These are phyloP conservation scores for Verticillium albo-atrum DNA, from an alignment of 2,329 filamentous ascomycete species.

Conservation along the genomic window DNA sequence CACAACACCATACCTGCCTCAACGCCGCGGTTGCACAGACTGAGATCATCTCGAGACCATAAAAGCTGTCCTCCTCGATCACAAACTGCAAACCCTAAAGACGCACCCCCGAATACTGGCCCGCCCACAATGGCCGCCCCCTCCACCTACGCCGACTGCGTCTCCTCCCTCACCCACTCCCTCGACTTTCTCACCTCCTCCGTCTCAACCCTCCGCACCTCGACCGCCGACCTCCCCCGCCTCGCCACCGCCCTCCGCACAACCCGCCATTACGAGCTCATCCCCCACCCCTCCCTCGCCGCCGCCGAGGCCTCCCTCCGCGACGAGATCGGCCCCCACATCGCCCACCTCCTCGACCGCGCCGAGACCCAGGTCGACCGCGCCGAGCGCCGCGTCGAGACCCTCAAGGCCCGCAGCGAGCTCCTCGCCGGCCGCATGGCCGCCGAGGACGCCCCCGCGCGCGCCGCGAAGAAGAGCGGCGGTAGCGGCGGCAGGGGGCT, in stretches of 20 bases:
- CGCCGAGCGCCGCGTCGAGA: constrained; percentile 76
- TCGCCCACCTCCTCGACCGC: constrained; percentile 71
- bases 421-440: constrained; percentile 69
- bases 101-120: not conserved
- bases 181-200: constrained; percentile 58
- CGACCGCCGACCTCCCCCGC: constrained; percentile 54
- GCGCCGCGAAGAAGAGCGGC: constrained; percentile 14
- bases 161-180: constrained; percentile 55
- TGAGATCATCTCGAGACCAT: no score
- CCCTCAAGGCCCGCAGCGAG: constrained; percentile 76
- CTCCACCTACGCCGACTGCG: constrained; percentile 52
- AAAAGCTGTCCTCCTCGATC: not conserved
- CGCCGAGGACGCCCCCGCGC: constrained; percentile 15
- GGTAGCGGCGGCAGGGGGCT: constrained; percentile 27
- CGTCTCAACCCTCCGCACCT: constrained; percentile 50
- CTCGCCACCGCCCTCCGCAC: constrained; percentile 43
- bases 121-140: not conserved
- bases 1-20: not conserved
- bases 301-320: constrained; percentile 79
- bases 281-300: constrained; percentile 77
- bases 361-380: constrained; percentile 82
- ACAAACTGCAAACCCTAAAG: not conserved
- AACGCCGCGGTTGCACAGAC: not conserved
- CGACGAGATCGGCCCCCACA: constrained; percentile 85
- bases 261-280: constrained; percentile 83